Evolutionary conservation across 139 green algal species (phyloP), one percentile per base, ranked within the genome.

Genomic region (Prasinococcaceae sp.): DNA sequence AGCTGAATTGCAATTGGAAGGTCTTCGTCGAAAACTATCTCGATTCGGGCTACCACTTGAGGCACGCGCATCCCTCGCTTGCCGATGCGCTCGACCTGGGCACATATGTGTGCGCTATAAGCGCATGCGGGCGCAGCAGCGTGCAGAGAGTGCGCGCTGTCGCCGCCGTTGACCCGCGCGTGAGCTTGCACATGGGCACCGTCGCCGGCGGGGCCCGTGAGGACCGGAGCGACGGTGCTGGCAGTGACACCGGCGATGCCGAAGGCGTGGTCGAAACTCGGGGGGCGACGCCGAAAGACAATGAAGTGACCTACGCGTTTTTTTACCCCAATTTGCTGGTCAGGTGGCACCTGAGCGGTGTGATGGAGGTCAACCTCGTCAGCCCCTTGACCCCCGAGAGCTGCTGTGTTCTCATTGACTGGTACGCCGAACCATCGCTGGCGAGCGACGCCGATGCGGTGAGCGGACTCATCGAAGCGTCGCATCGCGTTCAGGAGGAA

Each of bases 21-120:
- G 76, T 84, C 0, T 81, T 78, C 38, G 53, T 33, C 9, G 76
- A 81, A 50, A 84, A 84, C 49, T 83, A 81, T 39, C 58, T 81
- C 46, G 74, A 83, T 33, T 71, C 69, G 2, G 69, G 73, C 2
- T 81, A 76, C 33, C 74, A 81, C 46, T 71, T 82, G 41, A 51
- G 56, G 1, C 58, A 74, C 36, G 75, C 71, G 14, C 75, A 82
- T 43, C 40, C 47, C 1, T 54, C 40, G 17, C 63, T 82, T 30
- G 65, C 65, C 3, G 37, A 37, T 1, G 50, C 48, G 6, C 55
- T 79, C 23, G 53, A 78, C 23, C 39, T 80, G 32, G 26, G 16
- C 6, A 37, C 36, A 3, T 81, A 78, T 40, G 43, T 8, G 9
- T 39, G 9, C 32, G 9, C 32, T 39, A n/a, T 10, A 39, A 8